Evolutionary conservation across 1,284 basidiomycete species (phyloP).

Genomic region (Microbotryum lychnidis-dioicae): DNA sequence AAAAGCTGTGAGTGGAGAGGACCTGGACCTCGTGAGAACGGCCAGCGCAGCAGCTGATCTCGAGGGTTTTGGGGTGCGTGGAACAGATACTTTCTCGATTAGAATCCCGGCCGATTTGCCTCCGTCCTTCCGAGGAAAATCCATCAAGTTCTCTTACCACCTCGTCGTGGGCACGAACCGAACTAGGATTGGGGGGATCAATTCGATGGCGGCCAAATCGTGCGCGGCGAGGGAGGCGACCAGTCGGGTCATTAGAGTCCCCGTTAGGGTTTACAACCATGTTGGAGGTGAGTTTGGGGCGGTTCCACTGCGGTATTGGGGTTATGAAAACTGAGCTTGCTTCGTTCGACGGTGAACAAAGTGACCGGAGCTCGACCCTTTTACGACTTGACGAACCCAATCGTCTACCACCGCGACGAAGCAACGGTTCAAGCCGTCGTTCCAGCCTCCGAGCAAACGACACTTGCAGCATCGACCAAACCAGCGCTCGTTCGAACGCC

Average conservation of each 20-base stretch:
- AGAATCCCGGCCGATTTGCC: constrained; percentile 69
- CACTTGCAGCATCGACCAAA: background rate
- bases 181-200: constrained; percentile 41
- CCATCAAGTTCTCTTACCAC: constrained; percentile 78
- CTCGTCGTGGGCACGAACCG: constrained; percentile 78
- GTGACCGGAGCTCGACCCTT: constrained; percentile 40
- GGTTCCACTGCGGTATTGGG: background rate
- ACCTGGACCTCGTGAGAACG: background rate
- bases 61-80: constrained; percentile 1
- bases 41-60: background rate
- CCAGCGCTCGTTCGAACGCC: background rate
- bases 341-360: background rate
- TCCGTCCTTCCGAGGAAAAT: constrained; percentile 77
- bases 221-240: constrained; percentile 41
- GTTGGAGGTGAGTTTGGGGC: constrained; percentile 53
- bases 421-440: constrained; percentile 25
- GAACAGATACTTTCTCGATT: constrained; percentile 65
- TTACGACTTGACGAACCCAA: constrained; percentile 43
- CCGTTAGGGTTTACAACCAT: constrained; percentile 76
- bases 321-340: background rate
- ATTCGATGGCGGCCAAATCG: constrained; percentile 34
- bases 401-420: constrained; percentile 40
- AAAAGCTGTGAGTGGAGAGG: constrained; percentile 58
- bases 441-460: background rate
- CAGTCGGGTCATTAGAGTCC: constrained; percentile 77